A percentile compares a stretch with the other conserved stretches of the same genome.
Evolutionary conservation across 257 asterid species (phyloP).

Genomic region (Solanum chilense): DNA sequence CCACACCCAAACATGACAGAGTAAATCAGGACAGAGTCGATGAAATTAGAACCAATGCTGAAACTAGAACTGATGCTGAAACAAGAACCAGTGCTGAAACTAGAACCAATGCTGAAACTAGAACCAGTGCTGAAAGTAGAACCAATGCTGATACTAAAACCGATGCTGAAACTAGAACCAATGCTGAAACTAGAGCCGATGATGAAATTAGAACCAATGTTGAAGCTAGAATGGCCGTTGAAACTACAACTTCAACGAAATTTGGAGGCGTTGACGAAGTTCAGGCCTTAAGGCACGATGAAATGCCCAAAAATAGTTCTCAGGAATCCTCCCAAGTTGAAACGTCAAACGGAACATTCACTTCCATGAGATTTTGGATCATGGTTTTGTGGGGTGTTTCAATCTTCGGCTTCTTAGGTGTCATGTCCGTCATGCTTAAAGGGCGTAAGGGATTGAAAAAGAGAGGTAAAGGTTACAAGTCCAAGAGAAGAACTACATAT

Average conservation of each 20-base stretch:
- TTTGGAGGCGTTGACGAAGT: neutral
- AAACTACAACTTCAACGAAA: neutral
- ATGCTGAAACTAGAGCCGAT: neutral
- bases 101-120: neutral
- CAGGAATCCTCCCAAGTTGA: neutral
- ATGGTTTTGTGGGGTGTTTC: conserved; percentile 6
- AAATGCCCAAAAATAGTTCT: neutral
- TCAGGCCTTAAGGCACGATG: neutral
- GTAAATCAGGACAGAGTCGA: conserved; percentile 1
- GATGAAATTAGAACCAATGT: neutral
- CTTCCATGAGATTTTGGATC: conserved; percentile 12
- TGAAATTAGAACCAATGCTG: neutral
- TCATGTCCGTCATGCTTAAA: neutral
- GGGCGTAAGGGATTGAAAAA: conserved; percentile 5
- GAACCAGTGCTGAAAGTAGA: neutral
- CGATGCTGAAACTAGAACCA: neutral
- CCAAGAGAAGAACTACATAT: conserved; percentile 6
- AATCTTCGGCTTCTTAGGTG: neutral
- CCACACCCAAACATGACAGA: conserved; percentile 10
- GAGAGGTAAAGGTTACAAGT: neutral
- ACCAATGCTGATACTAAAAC: neutral
- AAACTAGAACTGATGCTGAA: neutral
- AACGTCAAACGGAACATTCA: neutral
- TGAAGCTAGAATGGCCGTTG: neutral
- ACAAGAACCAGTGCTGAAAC: neutral